A percentile compares a stretch with the other conserved stretches of the same genome.
These are phyloP conservation scores for Sphaceloma murrayae DNA, from an alignment of 2,329 filamentous ascomycete species.

Conservation along the genomic window DNA sequence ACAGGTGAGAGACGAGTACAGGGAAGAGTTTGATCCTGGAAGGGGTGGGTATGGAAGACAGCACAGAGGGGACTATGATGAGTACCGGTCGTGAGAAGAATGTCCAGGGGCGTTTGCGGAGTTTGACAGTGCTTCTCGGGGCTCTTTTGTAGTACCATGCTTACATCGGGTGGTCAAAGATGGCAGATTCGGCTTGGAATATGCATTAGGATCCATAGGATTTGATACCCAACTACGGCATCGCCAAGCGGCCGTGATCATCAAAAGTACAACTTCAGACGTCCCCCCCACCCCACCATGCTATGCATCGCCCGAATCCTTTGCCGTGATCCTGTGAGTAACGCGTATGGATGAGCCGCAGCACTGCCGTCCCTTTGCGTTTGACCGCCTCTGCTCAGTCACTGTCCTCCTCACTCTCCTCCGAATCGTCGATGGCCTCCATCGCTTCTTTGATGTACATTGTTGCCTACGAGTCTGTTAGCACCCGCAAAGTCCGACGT, in stretches of 20 bases:
- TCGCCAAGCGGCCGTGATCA: neutral
- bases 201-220: conserved; percentile 4
- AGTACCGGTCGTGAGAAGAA: conserved; percentile 4
- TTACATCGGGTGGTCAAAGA: too few species aligned
- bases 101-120: neutral
- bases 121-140: too few species aligned
- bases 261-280: neutral
- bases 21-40: conserved; percentile 92
- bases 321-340: conserved; percentile 2
- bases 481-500: conserved; percentile 2
- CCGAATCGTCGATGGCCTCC: conserved; percentile 75
- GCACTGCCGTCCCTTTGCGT: neutral
- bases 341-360: conserved; percentile 2
- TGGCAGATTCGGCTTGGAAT: too few species aligned
- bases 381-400: conserved; percentile 17
- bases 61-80: conserved; percentile 49
- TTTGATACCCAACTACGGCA: conserved; percentile 14
- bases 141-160: too few species aligned
- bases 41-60: conserved; percentile 81
- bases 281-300: neutral
- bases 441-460: conserved; percentile 95
- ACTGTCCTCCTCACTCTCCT: conserved; percentile 53
- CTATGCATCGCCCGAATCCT: conserved; percentile 3
- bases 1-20: conserved; percentile 94
- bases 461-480: conserved; percentile 54